phyloP scores from a whole-genome alignment of 805 yeast genomes.

The Suhomyces sp. region DNA sequence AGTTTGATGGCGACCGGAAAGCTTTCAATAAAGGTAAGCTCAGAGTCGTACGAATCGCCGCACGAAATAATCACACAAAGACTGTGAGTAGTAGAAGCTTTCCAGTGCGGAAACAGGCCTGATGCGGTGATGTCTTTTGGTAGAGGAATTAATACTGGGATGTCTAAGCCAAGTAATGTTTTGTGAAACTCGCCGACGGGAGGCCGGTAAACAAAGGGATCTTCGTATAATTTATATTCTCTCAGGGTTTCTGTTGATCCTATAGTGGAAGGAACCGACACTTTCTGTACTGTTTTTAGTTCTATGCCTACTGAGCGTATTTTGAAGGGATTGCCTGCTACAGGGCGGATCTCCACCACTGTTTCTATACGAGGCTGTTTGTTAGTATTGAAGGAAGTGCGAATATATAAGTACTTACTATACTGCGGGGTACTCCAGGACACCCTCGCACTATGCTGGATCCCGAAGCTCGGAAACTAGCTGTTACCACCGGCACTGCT shows the following conservation, averaged over 20 bases:
- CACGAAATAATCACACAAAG: slow-evolving; percentile 38
- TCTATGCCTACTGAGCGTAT: slow-evolving; percentile 48
- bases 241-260: slow-evolving; percentile 30
- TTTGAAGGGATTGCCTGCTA: slow-evolving; percentile 44
- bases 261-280: slow-evolving; percentile 38
- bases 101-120: slow-evolving; percentile 46
- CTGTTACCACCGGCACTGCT: slow-evolving; percentile 25
- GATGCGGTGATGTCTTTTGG: slow-evolving; percentile 54
- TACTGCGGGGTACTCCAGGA: slow-evolving; percentile 63
- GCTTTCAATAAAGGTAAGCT: slow-evolving; percentile 25
- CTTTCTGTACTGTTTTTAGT: slow-evolving; percentile 50
- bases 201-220: slow-evolving; percentile 36
- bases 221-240: slow-evolving; percentile 32
- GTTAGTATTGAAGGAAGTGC: slow-evolving; percentile 11
- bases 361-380: slow-evolving; percentile 56
- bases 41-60: slow-evolving; percentile 32
- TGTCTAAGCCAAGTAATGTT: slow-evolving; percentile 51
- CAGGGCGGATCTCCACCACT: slow-evolving; percentile 52
- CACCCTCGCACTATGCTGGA: slow-evolving; percentile 58
- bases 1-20: slow-evolving; percentile 55
- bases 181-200: slow-evolving; percentile 38
- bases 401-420: slow-evolving; percentile 22
- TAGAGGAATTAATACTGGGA: slow-evolving; percentile 57
- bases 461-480: slow-evolving; percentile 48
- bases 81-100: slow-evolving; percentile 46